These are phyloP conservation scores for Tetrahymena elliotti DNA, from an alignment of 73 alveolate genomes.

Conservation along the genomic window DNA sequence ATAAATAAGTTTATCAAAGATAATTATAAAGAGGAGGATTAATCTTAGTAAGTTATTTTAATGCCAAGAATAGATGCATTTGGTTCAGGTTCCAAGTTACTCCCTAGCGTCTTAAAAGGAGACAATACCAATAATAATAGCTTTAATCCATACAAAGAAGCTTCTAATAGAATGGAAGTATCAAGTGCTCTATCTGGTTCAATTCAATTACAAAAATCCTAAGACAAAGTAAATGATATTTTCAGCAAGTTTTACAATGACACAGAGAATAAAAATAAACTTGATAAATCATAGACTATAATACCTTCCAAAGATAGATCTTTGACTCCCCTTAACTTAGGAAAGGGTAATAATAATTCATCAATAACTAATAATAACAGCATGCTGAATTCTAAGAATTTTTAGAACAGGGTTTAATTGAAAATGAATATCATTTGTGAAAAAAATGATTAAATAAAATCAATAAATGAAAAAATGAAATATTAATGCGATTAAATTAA, in stretches of 20 bases:
- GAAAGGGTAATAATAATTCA: neutral
- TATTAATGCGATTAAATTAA: neutral
- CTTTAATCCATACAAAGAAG: neutral
- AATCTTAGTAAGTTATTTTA: neutral
- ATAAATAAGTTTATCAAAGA: neutral
- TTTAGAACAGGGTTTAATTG: neutral
- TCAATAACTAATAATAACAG: neutral
- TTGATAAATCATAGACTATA: neutral
- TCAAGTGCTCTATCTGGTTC: neutral
- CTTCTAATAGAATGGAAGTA: neutral
- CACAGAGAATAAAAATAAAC: neutral
- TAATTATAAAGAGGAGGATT: neutral
- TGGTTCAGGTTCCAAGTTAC: neutral
- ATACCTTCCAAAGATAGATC: neutral
- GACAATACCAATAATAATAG: neutral
- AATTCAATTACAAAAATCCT: neutral
- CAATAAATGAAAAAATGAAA: neutral
- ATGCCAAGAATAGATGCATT: neutral
- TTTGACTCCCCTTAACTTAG: neutral
- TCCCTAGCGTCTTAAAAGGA: neutral
- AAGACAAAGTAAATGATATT: neutral
- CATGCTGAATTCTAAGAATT: neutral
- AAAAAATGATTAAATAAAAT: neutral
- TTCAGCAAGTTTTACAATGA: neutral
- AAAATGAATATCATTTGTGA: neutral